Base-by-base conservation (phyloP, 2,329 filamentous ascomycete genomes). In the Aspergillus amoenus region DNA sequence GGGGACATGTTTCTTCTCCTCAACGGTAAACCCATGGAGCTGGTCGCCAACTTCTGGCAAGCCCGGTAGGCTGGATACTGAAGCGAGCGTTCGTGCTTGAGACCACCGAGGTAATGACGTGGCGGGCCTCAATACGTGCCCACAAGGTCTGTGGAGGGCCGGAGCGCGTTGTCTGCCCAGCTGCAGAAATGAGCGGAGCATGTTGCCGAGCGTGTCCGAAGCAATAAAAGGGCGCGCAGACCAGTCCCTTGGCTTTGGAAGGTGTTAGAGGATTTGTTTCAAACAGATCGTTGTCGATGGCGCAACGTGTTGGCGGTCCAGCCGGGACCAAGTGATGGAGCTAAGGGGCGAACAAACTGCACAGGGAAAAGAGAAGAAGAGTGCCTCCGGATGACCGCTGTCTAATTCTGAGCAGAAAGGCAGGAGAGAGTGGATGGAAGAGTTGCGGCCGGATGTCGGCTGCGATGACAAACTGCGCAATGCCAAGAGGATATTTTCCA, bases 11-110 rank as follows among this genome's bases (percentile, higher is more conserved):
- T 97, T 96, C 60, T 89, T 85, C 60, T 93, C 86, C 68, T 93
- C 81, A 53, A 99, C 80, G 0, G 93, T 97, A 78, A 99, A 99
- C 69, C 94, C 94, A 74, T 97, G 90, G 41, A 97, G 84, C 76
- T 90, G 88, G 70, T 93, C 88, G 70, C 94, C 94, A 1, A 89
- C 84, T 61, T 85, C 87, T 5, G 93, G 92, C 65, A 89, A 89
- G 67, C 84, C 85, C 52, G 87, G 83, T 62, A 94, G 81, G 70
- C 91, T 88, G 17, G 90, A 91, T 46, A 93, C 85, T 66, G 85
- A 75, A 24, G 72, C 71, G 24, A 64, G 52, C 55, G 72, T 62
- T 43, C 60, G 55, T 27, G 39, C 40, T 30, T 62, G 62, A 40
- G 56, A 56, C 55, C 57, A 65, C 24, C 56, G 62, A 40, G 61